Evolutionary conservation across 78 protist species (phyloP).

Genomic region (Corallochytrium limacisporum): DNA sequence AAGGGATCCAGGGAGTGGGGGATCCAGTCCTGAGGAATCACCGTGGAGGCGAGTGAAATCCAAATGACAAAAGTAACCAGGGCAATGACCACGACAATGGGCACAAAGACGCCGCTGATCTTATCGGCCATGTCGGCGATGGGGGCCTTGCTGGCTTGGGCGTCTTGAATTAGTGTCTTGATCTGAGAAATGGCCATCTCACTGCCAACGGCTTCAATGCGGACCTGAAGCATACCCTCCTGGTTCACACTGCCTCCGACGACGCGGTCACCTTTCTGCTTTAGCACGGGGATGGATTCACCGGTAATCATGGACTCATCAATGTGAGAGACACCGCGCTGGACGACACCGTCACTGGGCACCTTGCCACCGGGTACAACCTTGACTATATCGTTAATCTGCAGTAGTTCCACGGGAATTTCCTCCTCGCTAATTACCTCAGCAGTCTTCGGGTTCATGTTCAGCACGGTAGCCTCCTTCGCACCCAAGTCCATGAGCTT

Average conservation of each 20-base stretch:
- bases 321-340: conserved; percentile 28
- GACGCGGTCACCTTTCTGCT: conserved; percentile 37
- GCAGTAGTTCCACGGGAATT: not conserved
- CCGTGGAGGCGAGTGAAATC: conserved; percentile 6
- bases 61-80: conserved; percentile 54
- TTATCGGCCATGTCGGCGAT: conserved; percentile 35
- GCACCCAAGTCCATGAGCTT: conserved; percentile 44
- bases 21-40: not conserved
- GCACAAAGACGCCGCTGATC: conserved; percentile 83
- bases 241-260: conserved; percentile 78
- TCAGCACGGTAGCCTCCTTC: conserved; percentile 17
- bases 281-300: conserved; percentile 65
- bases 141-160: conserved; percentile 59
- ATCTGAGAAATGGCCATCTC: conserved; percentile 65
- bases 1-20: not conserved
- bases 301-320: conserved; percentile 90
- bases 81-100: conserved; percentile 60
- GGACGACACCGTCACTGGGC: conserved; percentile 61
- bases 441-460: not conserved
- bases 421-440: not conserved
- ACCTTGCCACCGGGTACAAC: conserved; percentile 60
- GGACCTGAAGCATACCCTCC: conserved; percentile 39
- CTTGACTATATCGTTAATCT: conserved; percentile 59
- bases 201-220: conserved; percentile 55
- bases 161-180: conserved; percentile 60